Base-by-base conservation (phyloP, 768 basidiomycete species). In the Pulveroboletus sp. region DNA sequence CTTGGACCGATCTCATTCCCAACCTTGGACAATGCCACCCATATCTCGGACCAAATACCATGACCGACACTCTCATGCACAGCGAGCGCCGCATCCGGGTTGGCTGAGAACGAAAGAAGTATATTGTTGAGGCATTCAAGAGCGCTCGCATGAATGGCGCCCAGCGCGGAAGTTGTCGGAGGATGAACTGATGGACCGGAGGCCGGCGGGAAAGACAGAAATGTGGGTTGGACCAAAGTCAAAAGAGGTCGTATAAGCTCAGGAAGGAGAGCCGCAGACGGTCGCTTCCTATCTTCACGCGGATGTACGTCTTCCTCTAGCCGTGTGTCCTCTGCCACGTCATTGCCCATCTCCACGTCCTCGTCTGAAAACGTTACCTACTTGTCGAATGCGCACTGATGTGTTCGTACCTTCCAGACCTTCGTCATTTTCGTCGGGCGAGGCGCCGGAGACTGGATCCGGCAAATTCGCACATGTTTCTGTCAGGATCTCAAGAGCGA, bases 121-220 rank as follows among this genome's bases (percentile, higher is more conserved):
- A 93, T 75, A 62, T 97, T 96, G 61, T 89, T 93, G 41, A 97
- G 75, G 61, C 93, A 93, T 64, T 95, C 92, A 26, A 94, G 75
- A 9, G 92, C 89, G 55, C 84, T 77, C 49, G 91, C 74, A 62
- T 96, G 93, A 44, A 95, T 82, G 7, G 86, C 81, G 54, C 87
- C 80, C 39, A 97, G 78, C 9, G 76, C 86, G 24, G 92, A 89
- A 0, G 93, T 95, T 11, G 86, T 93, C 2, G 93, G 93, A 36
- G 92, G 89, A 62, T 95, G 89, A 18, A 77, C 73, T 0, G 91
- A 93, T 10, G 80, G 79, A 5, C 77, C 69, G 21, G 80, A 75
- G 15, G 78, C 73, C 0, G 90, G 89, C 14, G 87, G 80, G 71
- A 93, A 95, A 5, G 93, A 95, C 14, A 94, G 77, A 0, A 77